phyloP scores from a whole-genome alignment of 805 yeast species.

The Naumovozyma baii region DNA sequence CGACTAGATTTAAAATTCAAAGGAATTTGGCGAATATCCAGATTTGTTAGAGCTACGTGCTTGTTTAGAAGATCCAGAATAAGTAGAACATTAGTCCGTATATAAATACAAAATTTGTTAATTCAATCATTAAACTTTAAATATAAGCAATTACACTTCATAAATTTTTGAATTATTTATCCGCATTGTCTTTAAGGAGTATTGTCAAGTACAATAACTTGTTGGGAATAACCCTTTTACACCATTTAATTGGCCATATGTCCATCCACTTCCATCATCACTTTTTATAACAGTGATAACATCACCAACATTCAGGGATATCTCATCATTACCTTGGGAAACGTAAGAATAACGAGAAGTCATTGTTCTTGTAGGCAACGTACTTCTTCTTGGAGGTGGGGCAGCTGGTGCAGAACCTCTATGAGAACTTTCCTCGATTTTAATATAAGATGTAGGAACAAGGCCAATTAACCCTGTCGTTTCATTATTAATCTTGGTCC shows the following conservation, averaged over 20 bases:
- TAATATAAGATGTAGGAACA: slow-evolving; percentile 77
- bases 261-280: slow-evolving; percentile 87
- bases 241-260: slow-evolving; percentile 74
- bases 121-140: background rate
- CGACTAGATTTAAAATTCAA: too few species aligned
- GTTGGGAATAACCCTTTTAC: slow-evolving; percentile 67
- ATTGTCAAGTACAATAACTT: slow-evolving; percentile 44
- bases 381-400: slow-evolving; percentile 59
- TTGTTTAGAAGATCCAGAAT: slow-evolving; percentile 21
- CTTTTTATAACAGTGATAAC: slow-evolving; percentile 55
- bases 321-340: slow-evolving; percentile 74
- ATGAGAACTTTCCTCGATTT: slow-evolving; percentile 31
- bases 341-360: slow-evolving; percentile 66
- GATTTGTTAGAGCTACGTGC: slow-evolving; percentile 9
- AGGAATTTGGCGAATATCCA: too few species aligned
- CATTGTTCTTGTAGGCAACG: slow-evolving; percentile 34
- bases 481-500: slow-evolving; percentile 61
- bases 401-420: slow-evolving; percentile 63
- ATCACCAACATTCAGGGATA: slow-evolving; percentile 66
- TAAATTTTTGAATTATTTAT: background rate
- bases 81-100: slow-evolving; percentile 2
- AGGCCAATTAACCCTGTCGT: slow-evolving; percentile 51
- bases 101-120: background rate
- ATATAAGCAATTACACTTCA: background rate
- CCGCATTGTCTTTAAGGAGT: too few species aligned